Evolutionary conservation across 1,284 basidiomycete genomes (phyloP).

Genomic region (Lentinula novae-zelandiae): DNA sequence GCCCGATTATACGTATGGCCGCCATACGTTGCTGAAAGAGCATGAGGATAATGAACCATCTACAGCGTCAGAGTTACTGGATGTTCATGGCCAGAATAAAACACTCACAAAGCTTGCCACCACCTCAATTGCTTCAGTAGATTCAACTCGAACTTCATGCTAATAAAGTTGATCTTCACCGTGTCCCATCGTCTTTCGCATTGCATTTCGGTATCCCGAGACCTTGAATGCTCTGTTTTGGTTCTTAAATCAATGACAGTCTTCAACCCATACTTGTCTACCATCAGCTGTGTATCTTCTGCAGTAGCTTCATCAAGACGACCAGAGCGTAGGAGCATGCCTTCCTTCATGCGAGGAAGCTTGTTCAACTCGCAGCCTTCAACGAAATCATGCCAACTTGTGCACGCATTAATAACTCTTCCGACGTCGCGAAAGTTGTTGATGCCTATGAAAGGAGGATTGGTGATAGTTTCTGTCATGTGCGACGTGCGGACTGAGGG

Average conservation of each 20-base stretch:
- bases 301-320: constrained; percentile 18
- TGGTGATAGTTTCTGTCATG: constrained; percentile 8
- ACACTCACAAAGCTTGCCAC: constrained; percentile 17
- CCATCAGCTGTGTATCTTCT: constrained; percentile 15
- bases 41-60: constrained; percentile 17
- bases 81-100: background rate
- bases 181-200: constrained; percentile 14
- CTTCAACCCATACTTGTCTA: constrained; percentile 12
- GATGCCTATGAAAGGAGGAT: constrained; percentile 16
- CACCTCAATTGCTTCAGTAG: constrained; percentile 18
- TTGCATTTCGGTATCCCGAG: background rate
- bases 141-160: constrained; percentile 17
- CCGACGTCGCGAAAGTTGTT: constrained; percentile 22
- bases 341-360: constrained; percentile 4
- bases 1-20: constrained; percentile 17
- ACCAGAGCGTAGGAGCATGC: constrained; percentile 17
- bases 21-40: constrained; percentile 15
- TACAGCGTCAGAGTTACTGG: background rate
- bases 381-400: background rate
- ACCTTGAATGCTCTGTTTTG: constrained; percentile 19
- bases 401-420: constrained; percentile 11
- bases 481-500: background rate
- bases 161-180: constrained; percentile 17
- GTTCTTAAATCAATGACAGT: constrained; percentile 20
- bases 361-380: background rate